These are phyloP conservation scores for Xylaria sp. DNA, from an alignment of 2,329 filamentous ascomycete species.

Conservation along the genomic window DNA sequence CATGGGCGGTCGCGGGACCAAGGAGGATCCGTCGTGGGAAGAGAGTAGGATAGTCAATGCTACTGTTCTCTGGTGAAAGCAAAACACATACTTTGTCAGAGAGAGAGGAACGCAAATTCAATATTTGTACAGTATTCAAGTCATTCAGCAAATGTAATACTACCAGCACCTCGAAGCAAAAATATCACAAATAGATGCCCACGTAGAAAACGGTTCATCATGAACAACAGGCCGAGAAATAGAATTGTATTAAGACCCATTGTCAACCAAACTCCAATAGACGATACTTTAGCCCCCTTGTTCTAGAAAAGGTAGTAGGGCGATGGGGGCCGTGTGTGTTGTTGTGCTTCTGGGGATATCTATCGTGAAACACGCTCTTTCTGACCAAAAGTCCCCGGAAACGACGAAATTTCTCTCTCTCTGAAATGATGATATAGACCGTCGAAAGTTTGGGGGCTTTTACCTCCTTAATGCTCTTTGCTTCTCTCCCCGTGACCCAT, in stretches of 20 bases:
- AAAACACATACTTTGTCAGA: not conserved
- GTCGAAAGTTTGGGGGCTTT: slow-evolving; percentile 28
- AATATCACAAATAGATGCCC: not conserved
- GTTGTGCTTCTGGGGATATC: slow-evolving; percentile 34
- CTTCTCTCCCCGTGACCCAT: slow-evolving; percentile 21
- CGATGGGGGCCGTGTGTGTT: slow-evolving; percentile 26
- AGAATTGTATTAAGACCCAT: slow-evolving; percentile 58
- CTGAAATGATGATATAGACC: slow-evolving; percentile 33
- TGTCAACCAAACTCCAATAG: slow-evolving; percentile 61
- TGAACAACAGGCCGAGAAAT: slow-evolving; percentile 30
- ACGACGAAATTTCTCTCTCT: slow-evolving; percentile 32
- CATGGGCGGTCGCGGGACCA: slow-evolving; percentile 33
- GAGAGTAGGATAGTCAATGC: slow-evolving; percentile 47
- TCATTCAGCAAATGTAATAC: not conserved
- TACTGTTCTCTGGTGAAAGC: slow-evolving; percentile 46
- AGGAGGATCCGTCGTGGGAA: slow-evolving; percentile 42
- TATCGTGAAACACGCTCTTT: slow-evolving; percentile 37
- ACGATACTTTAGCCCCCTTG: slow-evolving; percentile 52
- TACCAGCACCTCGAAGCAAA: not conserved
- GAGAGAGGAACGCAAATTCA: not conserved
- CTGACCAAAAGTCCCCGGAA: slow-evolving; percentile 32
- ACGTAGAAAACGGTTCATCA: not conserved
- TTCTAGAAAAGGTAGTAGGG: slow-evolving; percentile 31
- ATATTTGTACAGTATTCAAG: not conserved
- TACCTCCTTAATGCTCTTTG: slow-evolving; percentile 12